These are phyloP conservation scores for Debaryomyces tyrocola DNA, from an alignment of 805 yeast genomes.

Conservation along the genomic window DNA sequence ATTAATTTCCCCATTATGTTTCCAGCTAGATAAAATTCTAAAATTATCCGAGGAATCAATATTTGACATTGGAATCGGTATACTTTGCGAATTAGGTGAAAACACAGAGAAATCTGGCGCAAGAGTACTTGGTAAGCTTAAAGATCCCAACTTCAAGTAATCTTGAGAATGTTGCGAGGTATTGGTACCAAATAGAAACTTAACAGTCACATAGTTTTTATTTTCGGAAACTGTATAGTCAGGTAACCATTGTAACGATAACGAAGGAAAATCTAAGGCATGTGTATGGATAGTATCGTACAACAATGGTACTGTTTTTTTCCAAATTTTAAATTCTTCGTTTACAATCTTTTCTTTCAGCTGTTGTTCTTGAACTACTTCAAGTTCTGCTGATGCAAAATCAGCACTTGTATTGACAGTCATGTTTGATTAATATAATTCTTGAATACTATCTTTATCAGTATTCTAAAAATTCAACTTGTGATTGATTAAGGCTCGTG, in stretches of 20 bases:
- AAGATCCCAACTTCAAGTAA: constrained; percentile 43
- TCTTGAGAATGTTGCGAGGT: constrained; percentile 41
- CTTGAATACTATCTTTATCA: neutral
- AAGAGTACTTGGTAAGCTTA: constrained; percentile 52
- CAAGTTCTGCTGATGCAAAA: constrained; percentile 32
- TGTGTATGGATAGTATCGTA: constrained; percentile 73
- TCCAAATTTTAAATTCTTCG: constrained; percentile 81
- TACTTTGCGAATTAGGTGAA: constrained; percentile 21
- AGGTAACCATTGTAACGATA: constrained; percentile 70
- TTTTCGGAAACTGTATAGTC: constrained; percentile 31
- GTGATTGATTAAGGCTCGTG: no score
- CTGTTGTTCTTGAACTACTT: constrained; percentile 47
- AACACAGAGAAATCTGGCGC: constrained; percentile 31
- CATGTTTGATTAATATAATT: constrained; percentile 5
- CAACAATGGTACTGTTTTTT: constrained; percentile 75
- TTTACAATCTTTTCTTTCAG: constrained; percentile 62
- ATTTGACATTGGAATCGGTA: constrained; percentile 22
- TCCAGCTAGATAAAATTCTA: constrained; percentile 48
- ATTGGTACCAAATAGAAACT: constrained; percentile 51
- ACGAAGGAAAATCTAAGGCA: constrained; percentile 68
- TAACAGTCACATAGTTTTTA: constrained; percentile 31
- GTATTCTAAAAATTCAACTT: no score
- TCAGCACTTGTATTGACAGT: constrained; percentile 11
- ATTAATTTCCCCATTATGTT: constrained; percentile 68
- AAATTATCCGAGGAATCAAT: constrained; percentile 37